A percentile compares a stretch with the other conserved stretches of the same genome.
Evolutionary conservation across 768 basidiomycete genomes (phyloP).

Genomic region (Dacryopinax spathularia): DNA sequence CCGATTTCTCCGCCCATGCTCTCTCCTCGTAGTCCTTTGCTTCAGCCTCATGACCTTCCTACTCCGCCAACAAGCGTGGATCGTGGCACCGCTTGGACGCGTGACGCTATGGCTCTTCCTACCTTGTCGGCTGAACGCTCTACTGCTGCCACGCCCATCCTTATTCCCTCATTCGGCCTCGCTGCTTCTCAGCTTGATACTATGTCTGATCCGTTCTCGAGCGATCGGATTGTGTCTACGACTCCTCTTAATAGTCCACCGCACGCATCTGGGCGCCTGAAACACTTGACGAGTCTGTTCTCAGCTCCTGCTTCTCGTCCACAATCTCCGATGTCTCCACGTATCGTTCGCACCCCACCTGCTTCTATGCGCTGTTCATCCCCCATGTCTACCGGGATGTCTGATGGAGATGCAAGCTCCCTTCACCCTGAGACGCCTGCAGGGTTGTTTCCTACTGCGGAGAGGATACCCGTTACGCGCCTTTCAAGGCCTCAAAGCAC

Average conservation of each 20-base stretch:
- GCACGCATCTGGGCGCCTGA: background rate
- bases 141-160: background rate
- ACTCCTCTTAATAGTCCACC: background rate
- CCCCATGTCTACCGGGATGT: background rate
- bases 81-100: background rate
- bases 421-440: background rate
- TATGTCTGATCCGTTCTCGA: background rate
- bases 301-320: background rate
- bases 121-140: background rate
- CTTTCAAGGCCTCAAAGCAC: background rate
- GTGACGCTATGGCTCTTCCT: background rate
- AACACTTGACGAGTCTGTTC: background rate
- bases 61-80: background rate
- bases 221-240: background rate
- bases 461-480: background rate
- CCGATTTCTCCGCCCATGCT: background rate
- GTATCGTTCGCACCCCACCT: background rate
- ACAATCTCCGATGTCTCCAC: background rate
- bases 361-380: background rate
- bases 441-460: too few relatives aligned
- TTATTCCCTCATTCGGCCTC: background rate
- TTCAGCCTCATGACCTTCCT: background rate
- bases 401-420: background rate
- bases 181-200: background rate
- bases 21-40: background rate